Conservation (phyloP, 768 basidiomycete species). For the Leucocoprinus leucothites region DNA sequence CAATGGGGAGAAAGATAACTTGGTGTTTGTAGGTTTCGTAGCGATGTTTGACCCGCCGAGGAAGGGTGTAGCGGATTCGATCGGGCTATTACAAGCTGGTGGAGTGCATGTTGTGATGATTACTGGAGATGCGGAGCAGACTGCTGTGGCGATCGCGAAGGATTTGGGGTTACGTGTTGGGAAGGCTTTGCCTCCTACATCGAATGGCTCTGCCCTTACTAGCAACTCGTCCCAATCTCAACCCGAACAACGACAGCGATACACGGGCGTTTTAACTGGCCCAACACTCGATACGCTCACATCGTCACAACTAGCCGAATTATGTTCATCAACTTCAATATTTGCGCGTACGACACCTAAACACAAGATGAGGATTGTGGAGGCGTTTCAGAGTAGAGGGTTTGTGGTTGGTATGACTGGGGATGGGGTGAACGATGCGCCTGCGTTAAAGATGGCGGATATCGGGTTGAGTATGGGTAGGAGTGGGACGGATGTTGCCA, state of each 20-base stretch:
- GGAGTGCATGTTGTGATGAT: conserved; percentile 99
- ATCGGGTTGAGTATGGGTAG: conserved; percentile 98
- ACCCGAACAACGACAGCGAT: conserved; percentile 14
- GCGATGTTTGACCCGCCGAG: conserved; percentile 96
- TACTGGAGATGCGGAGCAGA: conserved; percentile 91
- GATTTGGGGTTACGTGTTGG: conserved; percentile 80
- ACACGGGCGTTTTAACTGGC: conserved; percentile 60
- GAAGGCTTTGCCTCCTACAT: conserved; percentile 30
- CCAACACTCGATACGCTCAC: conserved; percentile 83
- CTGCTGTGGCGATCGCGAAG: conserved; percentile 84
- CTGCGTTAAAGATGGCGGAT: conserved; percentile 96
- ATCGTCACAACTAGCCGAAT: conserved; percentile 76
- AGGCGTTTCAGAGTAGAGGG: conserved; percentile 88
- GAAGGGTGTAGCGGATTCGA: conserved; percentile 89
- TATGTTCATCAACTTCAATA: conserved; percentile 79
- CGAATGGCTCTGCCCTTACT: conserved; percentile 34
- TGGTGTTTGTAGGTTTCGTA: conserved; percentile 91
- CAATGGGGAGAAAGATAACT: conserved; percentile 40
- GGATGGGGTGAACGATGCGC: conserved; percentile 97
- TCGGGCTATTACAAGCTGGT: conserved; percentile 73
- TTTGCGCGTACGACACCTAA: conserved; percentile 95
- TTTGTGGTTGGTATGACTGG: conserved; percentile 97
- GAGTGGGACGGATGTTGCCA: conserved; percentile 97
- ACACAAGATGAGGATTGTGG: conserved; percentile 97
- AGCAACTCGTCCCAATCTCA: conserved; percentile 17